Evolutionary conservation across 495 filamentous ascomycete genomes (phyloP).

Genomic region (Annulohypoxylon stygium): DNA sequence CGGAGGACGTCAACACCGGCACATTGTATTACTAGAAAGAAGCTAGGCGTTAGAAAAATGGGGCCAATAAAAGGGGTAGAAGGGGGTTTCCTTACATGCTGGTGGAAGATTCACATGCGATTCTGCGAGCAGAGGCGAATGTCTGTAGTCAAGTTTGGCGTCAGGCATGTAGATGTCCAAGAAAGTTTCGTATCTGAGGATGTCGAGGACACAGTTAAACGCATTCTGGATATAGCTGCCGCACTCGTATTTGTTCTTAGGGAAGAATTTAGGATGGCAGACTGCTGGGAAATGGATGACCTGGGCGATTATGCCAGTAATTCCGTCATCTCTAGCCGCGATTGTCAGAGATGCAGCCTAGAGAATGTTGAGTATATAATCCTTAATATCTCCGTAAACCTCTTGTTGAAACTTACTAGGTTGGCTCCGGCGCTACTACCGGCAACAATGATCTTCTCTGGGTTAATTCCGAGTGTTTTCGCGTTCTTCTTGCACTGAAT

Average conservation of each 20-base stretch:
- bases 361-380: not conserved
- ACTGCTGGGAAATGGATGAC: slow-evolving; percentile 46
- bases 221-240: slow-evolving; percentile 47
- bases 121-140: slow-evolving; percentile 44
- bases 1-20: slow-evolving; percentile 46
- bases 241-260: slow-evolving; percentile 48
- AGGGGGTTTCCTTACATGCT: slow-evolving; percentile 34
- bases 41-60: not conserved
- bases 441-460: slow-evolving; percentile 43
- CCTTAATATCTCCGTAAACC: not conserved
- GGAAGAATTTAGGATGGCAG: slow-evolving; percentile 50
- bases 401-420: slow-evolving; percentile 22
- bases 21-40: slow-evolving; percentile 43
- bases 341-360: slow-evolving; percentile 43
- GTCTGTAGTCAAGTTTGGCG: slow-evolving; percentile 33
- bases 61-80: not conserved
- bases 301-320: slow-evolving; percentile 48
- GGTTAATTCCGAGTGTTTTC: slow-evolving; percentile 39
- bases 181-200: slow-evolving; percentile 37
- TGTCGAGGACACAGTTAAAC: slow-evolving; percentile 43
- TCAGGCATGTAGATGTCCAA: slow-evolving; percentile 39
- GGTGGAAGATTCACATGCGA: slow-evolving; percentile 42
- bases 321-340: slow-evolving; percentile 33
- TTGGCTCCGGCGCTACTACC: slow-evolving; percentile 48
- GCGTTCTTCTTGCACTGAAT: slow-evolving; percentile 44